Percentiles rank a stretch among this genome's conserved stretches.
phyloP scores from a whole-genome alignment of 2,329 filamentous ascomycete species.

The Stachybotrys chartarum region DNA sequence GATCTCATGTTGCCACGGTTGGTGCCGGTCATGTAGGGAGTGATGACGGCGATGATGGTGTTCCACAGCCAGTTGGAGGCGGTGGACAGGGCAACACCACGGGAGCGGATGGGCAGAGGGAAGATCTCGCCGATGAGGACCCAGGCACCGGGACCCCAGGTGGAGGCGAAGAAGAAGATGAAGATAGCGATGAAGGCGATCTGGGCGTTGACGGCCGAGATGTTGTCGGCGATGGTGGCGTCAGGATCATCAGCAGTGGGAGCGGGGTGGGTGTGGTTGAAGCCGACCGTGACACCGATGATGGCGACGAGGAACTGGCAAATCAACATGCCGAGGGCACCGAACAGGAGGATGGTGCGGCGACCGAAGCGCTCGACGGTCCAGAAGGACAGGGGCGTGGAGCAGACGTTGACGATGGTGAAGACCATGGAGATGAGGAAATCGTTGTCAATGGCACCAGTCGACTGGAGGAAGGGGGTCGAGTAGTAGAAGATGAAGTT shows the following conservation, averaged over 20 bases:
- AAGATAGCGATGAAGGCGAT: slow-evolving; percentile 88
- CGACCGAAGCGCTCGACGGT: slow-evolving; percentile 77
- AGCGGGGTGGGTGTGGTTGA: slow-evolving; percentile 40
- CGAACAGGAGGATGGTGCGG: slow-evolving; percentile 70
- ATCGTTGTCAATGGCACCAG: slow-evolving; percentile 66
- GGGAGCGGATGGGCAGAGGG: slow-evolving; percentile 81
- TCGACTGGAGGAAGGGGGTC: slow-evolving; percentile 74
- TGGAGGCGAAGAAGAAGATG: slow-evolving; percentile 87
- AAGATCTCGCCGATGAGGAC: slow-evolving; percentile 85
- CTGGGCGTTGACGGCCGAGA: slow-evolving; percentile 57
- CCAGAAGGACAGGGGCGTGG: slow-evolving; percentile 82
- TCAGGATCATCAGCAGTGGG: slow-evolving; percentile 26
- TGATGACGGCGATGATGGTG: slow-evolving; percentile 62
- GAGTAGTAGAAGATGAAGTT: slow-evolving; percentile 92
- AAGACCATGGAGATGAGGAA: slow-evolving; percentile 84
- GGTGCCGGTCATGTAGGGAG: slow-evolving; percentile 56
- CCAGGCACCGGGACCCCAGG: slow-evolving; percentile 80
- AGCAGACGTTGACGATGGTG: slow-evolving; percentile 80
- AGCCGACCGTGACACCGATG: slow-evolving; percentile 55
- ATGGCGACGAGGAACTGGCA: slow-evolving; percentile 86
- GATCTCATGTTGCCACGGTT: slow-evolving; percentile 39
- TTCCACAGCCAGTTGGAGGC: slow-evolving; percentile 93
- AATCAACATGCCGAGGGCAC: slow-evolving; percentile 74
- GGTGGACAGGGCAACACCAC: slow-evolving; percentile 79
- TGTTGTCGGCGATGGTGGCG: slow-evolving; percentile 40